Conservation (phyloP, 768 basidiomycete genomes). For the Lactifluus rugatus region DNA sequence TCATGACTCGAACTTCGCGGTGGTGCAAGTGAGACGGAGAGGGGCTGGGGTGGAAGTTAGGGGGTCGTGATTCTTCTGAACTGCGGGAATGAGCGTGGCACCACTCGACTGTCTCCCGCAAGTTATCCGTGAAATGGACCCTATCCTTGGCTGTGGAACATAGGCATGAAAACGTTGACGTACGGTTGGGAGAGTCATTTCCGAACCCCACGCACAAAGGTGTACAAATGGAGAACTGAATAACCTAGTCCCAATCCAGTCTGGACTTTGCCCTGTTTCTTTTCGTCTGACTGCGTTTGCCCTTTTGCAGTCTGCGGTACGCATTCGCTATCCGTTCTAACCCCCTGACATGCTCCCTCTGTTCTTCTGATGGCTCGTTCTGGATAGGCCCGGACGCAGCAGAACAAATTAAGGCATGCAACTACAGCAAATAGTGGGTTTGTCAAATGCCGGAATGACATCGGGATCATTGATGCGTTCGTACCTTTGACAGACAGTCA, state of each 20-base stretch:
- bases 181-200: background rate
- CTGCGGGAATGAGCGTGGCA: background rate
- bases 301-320: slow-evolving; percentile 42
- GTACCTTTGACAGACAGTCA: slow-evolving; percentile 57
- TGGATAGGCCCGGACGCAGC: slow-evolving; percentile 39
- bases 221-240: background rate
- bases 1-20: background rate
- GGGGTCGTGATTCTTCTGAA: background rate
- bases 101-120: background rate
- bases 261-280: slow-evolving; percentile 22
- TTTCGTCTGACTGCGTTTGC: slow-evolving; percentile 43
- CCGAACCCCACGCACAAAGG: background rate
- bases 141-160: background rate
- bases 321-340: slow-evolving; percentile 39
- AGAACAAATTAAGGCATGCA: slow-evolving; percentile 41
- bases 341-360: slow-evolving; percentile 43
- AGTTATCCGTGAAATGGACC: background rate
- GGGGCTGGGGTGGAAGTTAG: background rate
- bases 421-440: slow-evolving; percentile 28
- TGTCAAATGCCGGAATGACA: slow-evolving; percentile 1
- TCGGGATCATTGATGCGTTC: slow-evolving; percentile 22
- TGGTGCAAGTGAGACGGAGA: background rate
- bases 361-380: slow-evolving; percentile 46
- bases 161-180: background rate
- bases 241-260: slow-evolving; percentile 20